phyloP scores from a whole-genome alignment of 2,329 filamentous ascomycete species.

The Coniella vitis region DNA sequence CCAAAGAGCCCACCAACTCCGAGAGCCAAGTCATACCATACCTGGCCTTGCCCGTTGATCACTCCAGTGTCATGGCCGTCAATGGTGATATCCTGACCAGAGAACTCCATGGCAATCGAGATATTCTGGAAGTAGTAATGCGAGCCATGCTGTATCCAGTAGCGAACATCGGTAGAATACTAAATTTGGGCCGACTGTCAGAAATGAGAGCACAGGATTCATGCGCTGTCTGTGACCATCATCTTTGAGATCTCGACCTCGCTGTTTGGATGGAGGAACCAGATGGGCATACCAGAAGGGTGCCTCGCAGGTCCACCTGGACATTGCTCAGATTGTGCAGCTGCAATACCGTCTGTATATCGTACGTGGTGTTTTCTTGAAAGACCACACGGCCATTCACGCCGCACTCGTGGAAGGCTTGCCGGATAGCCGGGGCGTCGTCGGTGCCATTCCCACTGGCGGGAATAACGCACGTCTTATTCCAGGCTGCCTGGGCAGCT shows the following conservation, averaged over 20 bases:
- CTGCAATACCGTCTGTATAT: slow-evolving; percentile 5
- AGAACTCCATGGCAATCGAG: slow-evolving; percentile 9
- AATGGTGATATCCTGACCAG: slow-evolving; percentile 1
- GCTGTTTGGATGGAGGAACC: neutral
- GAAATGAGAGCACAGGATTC: neutral
- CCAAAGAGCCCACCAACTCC: slow-evolving; percentile 7
- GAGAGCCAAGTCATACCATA: slow-evolving; percentile 7
- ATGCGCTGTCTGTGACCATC: too few relatives aligned
- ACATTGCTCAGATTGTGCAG: slow-evolving; percentile 8
- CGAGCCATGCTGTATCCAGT: slow-evolving; percentile 9
- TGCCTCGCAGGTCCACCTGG: slow-evolving; percentile 8
- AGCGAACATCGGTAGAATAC: slow-evolving; percentile 7
- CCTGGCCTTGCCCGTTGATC: slow-evolving; percentile 5
- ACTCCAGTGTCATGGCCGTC: slow-evolving; percentile 6
- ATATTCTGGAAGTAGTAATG: slow-evolving; percentile 9
- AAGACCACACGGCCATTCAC: slow-evolving; percentile 1
- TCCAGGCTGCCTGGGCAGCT: neutral
- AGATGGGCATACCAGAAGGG: neutral
- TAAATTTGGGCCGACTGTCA: neutral
- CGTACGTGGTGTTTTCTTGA: slow-evolving; percentile 3
- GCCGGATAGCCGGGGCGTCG: slow-evolving; percentile 3
- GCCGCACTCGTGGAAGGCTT: slow-evolving; percentile 2
- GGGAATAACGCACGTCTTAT: neutral
- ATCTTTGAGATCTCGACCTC: too few relatives aligned
- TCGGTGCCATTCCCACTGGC: slow-evolving; percentile 1